A percentile compares a stretch with the other conserved stretches of the same genome.
Conservation (phyloP, 2,329 filamentous ascomycete genomes). For the Aureobasidium melanogenum region DNA sequence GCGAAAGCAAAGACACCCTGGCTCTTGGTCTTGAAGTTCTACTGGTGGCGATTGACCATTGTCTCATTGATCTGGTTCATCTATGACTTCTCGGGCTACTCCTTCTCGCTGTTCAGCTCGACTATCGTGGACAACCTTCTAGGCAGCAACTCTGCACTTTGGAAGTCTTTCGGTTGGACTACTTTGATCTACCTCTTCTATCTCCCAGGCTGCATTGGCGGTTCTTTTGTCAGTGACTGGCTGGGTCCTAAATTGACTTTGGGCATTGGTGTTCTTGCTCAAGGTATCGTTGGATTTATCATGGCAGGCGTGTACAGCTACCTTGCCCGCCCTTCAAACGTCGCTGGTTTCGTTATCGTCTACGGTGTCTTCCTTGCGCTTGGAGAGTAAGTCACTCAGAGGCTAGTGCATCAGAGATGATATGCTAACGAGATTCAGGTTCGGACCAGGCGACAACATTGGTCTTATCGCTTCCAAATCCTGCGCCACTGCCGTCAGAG, state of each 20-base stretch:
- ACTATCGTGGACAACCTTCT: conserved; percentile 62
- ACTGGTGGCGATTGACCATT: conserved; percentile 61
- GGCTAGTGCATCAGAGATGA: too few species aligned
- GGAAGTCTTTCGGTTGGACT: conserved; percentile 79
- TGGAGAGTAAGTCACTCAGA: conserved; percentile 46
- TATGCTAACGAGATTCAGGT: conserved; percentile 11
- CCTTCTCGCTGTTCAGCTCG: conserved; percentile 77
- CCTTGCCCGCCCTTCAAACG: conserved; percentile 57
- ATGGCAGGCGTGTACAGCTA: conserved; percentile 72
- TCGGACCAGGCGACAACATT: conserved; percentile 87
- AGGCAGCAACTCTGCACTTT: conserved; percentile 51
- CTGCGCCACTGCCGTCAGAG: conserved; percentile 73
- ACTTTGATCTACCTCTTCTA: conserved; percentile 85
- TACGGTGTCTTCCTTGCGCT: conserved; percentile 71
- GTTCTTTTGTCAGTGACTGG: conserved; percentile 68
- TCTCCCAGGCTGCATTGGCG: conserved; percentile 70
- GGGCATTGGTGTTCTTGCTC: conserved; percentile 58
- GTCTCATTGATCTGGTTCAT: conserved; percentile 78
- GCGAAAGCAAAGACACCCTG: conserved; percentile 42
- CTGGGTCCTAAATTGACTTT: conserved; percentile 71
- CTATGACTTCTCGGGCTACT: conserved; percentile 71
- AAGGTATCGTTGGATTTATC: conserved; percentile 75
- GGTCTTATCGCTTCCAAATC: conserved; percentile 81
- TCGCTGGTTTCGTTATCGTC: conserved; percentile 69
- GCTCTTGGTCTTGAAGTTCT: conserved; percentile 51